These are phyloP conservation scores for Pyrenochaeta sp. DNA, from an alignment of 2,329 filamentous ascomycete genomes.

Conservation along the genomic window DNA sequence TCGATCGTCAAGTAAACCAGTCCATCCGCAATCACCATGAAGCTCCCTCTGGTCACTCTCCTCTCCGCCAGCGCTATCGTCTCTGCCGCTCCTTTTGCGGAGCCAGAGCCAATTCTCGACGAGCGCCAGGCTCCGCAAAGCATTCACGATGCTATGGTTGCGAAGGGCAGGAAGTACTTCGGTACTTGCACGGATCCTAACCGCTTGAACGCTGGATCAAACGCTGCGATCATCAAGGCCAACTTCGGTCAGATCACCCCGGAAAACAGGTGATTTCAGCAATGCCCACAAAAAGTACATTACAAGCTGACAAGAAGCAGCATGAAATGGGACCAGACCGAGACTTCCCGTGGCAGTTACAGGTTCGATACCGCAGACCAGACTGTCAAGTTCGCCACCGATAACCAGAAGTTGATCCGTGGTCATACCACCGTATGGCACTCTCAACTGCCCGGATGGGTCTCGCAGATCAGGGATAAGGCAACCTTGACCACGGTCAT, in stretches of 20 bases:
- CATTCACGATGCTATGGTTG: conserved; percentile 66
- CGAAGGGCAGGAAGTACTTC: conserved; percentile 72
- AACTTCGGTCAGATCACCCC: conserved; percentile 72
- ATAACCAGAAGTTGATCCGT: conserved; percentile 68
- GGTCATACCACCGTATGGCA: conserved; percentile 75
- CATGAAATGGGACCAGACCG: conserved; percentile 73
- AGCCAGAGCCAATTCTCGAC: conserved; percentile 35
- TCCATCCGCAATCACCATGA: conserved; percentile 32
- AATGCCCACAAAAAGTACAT: not conserved
- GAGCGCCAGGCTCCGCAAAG: conserved; percentile 52
- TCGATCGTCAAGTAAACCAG: conserved; percentile 49
- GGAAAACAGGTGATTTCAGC: conserved; percentile 62
- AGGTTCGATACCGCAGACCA: conserved; percentile 67
- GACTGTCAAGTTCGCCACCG: conserved; percentile 64
- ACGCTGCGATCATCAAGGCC: conserved; percentile 65
- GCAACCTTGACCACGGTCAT: conserved; percentile 65
- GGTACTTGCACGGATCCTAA: conserved; percentile 67
- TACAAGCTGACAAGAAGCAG: conserved; percentile 38
- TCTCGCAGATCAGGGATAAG: conserved; percentile 64
- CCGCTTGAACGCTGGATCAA: conserved; percentile 61
- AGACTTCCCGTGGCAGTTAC: conserved; percentile 53
- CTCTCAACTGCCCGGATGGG: conserved; percentile 63
- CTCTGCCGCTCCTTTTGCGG: conserved; percentile 39
- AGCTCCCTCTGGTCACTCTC: conserved; percentile 39
- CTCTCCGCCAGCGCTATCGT: conserved; percentile 39